Conservation (phyloP, 331 rosid genomes). For the Acacia pycnantha region DNA sequence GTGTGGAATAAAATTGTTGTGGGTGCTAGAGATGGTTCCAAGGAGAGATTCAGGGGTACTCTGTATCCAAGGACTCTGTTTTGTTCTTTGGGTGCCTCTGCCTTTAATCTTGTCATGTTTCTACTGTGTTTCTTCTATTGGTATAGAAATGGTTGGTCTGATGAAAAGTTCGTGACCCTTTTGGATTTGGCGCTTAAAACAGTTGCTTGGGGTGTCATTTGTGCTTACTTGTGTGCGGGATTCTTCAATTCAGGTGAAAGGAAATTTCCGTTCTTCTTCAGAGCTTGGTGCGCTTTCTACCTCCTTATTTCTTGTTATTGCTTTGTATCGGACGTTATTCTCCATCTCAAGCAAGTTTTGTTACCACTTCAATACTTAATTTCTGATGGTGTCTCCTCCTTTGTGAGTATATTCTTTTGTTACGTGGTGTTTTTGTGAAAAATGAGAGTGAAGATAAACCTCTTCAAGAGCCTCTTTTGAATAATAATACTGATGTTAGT, state of each 20-base stretch:
- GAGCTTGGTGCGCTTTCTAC: background rate
- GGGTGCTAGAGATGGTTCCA: slow-evolving; percentile 28
- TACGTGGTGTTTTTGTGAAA: slow-evolving; percentile 47
- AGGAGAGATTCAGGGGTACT: background rate
- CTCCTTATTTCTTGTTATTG: background rate
- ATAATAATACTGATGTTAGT: slow-evolving; percentile 29
- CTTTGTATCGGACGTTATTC: background rate
- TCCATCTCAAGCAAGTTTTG: background rate
- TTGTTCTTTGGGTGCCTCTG: background rate
- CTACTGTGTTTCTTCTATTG: background rate
- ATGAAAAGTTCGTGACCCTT: background rate
- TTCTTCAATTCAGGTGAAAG: background rate
- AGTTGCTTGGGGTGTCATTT: background rate
- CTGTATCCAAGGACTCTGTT: background rate
- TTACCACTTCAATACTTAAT: background rate
- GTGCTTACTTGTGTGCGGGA: background rate
- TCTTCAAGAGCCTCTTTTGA: slow-evolving; percentile 71
- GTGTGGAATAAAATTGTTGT: slow-evolving; percentile 36
- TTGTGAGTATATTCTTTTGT: slow-evolving; percentile 49
- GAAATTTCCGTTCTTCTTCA: background rate
- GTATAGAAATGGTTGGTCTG: background rate
- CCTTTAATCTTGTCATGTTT: background rate
- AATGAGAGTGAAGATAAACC: slow-evolving; percentile 32
- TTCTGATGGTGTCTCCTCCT: slow-evolving; percentile 29
- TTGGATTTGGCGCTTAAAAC: background rate